Evolutionary conservation across 2,329 filamentous ascomycete species (phyloP).

Genomic region (Cylindrodendrum hubeiense): DNA sequence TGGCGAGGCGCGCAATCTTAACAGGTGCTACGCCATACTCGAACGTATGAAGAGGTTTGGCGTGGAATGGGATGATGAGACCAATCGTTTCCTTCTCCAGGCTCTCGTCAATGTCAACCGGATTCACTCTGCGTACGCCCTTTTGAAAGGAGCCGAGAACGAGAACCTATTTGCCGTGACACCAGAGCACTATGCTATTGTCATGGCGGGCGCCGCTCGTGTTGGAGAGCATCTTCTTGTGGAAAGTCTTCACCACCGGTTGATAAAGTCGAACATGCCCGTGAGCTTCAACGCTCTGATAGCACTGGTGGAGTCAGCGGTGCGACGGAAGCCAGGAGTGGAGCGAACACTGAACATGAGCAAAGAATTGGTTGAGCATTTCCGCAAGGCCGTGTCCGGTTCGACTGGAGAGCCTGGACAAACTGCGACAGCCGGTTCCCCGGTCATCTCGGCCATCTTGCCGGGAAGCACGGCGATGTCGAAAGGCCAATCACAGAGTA

Average conservation of each 20-base stretch:
- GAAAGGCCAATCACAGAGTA: slow-evolving; percentile 41
- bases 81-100: slow-evolving; percentile 63
- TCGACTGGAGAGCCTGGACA: slow-evolving; percentile 8
- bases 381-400: slow-evolving; percentile 40
- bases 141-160: slow-evolving; percentile 59
- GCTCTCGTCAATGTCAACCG: slow-evolving; percentile 64
- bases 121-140: slow-evolving; percentile 61
- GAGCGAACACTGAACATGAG: slow-evolving; percentile 41
- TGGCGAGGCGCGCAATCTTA: slow-evolving; percentile 70
- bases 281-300: slow-evolving; percentile 58
- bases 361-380: slow-evolving; percentile 46
- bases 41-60: slow-evolving; percentile 60
- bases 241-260: slow-evolving; percentile 55
- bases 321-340: slow-evolving; percentile 38
- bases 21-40: slow-evolving; percentile 62
- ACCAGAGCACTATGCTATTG: slow-evolving; percentile 63
- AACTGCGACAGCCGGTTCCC: not conserved
- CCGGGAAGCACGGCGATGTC: slow-evolving; percentile 39
- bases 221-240: slow-evolving; percentile 58
- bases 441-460: slow-evolving; percentile 5
- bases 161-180: slow-evolving; percentile 60
- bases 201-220: slow-evolving; percentile 65
- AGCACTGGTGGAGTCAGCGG: slow-evolving; percentile 54
- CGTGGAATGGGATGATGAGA: slow-evolving; percentile 62
- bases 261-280: slow-evolving; percentile 57